A percentile compares a stretch with the other conserved stretches of the same genome.
phyloP scores from a whole-genome alignment of 2,329 filamentous ascomycete species.

The Monilinia fructicola region DNA sequence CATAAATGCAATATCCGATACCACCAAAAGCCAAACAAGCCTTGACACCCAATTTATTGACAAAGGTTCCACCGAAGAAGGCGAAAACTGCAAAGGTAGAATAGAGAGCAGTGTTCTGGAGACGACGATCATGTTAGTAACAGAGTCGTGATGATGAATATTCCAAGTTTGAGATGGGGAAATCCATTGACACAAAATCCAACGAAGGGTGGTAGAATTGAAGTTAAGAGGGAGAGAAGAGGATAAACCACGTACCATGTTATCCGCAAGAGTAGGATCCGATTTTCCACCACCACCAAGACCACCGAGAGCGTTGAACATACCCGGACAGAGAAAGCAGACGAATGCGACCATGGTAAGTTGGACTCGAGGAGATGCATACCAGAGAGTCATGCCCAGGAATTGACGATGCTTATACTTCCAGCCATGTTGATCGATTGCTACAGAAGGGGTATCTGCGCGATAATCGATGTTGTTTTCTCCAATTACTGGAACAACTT shows the following conservation, averaged over 20 bases:
- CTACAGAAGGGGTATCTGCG: neutral
- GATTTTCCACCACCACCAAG: conserved; percentile 64
- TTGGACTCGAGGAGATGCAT: conserved; percentile 71
- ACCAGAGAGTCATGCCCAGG: conserved; percentile 59
- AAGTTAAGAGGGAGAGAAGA: neutral
- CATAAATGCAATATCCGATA: conserved; percentile 74
- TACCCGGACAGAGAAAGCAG: conserved; percentile 70
- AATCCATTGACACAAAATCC: neutral
- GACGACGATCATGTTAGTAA: conserved; percentile 13
- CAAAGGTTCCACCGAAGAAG: conserved; percentile 73
- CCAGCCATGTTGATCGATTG: conserved; percentile 49
- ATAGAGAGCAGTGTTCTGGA: conserved; percentile 47
- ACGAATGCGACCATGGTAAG: conserved; percentile 69
- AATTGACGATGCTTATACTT: conserved; percentile 65
- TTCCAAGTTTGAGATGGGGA: neutral
- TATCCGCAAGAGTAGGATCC: conserved; percentile 53
- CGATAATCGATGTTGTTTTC: neutral
- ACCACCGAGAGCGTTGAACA: conserved; percentile 68
- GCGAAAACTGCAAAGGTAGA: conserved; percentile 58
- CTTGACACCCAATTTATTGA: conserved; percentile 72
- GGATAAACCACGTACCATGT: conserved; percentile 36
- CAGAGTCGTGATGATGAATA: neutral
- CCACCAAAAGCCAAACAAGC: conserved; percentile 69
- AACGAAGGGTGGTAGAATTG: neutral
- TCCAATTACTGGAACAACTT: conserved; percentile 2